Percentiles rank a stretch among this genome's conserved stretches.
Evolutionary conservation across 2,329 filamentous ascomycete genomes (phyloP).

Genomic region (Aureobasidium sp.): DNA sequence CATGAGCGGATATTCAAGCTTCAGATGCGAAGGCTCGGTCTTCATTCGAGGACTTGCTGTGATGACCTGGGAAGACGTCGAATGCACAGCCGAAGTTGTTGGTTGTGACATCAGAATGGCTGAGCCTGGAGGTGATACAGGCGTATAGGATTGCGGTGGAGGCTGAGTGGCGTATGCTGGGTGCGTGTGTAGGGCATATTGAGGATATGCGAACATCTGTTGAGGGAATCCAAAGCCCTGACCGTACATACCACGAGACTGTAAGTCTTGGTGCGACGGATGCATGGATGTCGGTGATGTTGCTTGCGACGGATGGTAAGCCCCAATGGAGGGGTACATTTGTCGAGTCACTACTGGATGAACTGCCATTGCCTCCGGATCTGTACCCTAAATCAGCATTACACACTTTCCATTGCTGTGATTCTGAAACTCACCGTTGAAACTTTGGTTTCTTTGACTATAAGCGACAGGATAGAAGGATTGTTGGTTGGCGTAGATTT

Average conservation of each 20-base stretch:
- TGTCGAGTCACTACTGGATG: conserved; percentile 57
- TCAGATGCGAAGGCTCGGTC: conserved; percentile 22
- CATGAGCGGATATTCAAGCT: conserved; percentile 1
- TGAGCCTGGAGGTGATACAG: conserved; percentile 41
- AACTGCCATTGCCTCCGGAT: conserved; percentile 59
- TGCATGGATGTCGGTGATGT: conserved; percentile 91
- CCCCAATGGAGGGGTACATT: conserved; percentile 68
- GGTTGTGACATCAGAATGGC: conserved; percentile 51
- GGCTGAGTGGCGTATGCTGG: conserved; percentile 52
- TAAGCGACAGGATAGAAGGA: conserved; percentile 71
- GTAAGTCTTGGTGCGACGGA: conserved; percentile 85
- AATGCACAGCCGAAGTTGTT: conserved; percentile 25
- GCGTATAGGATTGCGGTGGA: conserved; percentile 44
- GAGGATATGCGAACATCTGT: conserved; percentile 66
- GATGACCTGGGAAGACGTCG: conserved; percentile 48
- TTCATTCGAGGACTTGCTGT: conserved; percentile 50
- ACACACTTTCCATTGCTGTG: neutral
- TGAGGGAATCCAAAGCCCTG: conserved; percentile 71
- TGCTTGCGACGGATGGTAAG: conserved; percentile 87
- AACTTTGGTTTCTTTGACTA: conserved; percentile 76
- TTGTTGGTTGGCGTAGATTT: conserved; percentile 69
- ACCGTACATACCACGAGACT: conserved; percentile 73
- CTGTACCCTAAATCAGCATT: conserved; percentile 51
- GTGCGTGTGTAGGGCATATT: conserved; percentile 46
- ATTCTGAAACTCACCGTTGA: conserved; percentile 61